Evolutionary conservation across 1,284 basidiomycete genomes (phyloP).

Genomic region (Tilletia setariae): DNA sequence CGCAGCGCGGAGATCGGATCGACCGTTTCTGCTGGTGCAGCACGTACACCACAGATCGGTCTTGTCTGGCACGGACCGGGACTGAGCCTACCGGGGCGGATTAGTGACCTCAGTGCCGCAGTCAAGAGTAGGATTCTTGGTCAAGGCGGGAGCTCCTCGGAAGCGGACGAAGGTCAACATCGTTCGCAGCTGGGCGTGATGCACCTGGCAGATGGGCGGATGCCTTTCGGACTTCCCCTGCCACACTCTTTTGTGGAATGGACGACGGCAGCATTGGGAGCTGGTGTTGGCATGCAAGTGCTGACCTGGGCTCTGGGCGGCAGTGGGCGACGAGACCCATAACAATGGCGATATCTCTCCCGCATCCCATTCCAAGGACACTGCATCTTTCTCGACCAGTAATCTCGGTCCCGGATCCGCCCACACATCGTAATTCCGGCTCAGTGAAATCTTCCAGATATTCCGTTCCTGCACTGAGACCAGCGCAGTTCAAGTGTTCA

Average conservation of each 20-base stretch:
- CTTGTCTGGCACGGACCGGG: constrained; percentile 6
- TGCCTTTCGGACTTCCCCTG: not conserved
- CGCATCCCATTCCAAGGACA: too few species aligned
- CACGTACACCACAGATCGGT: not conserved
- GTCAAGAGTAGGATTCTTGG: too few species aligned
- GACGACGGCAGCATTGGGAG: not conserved
- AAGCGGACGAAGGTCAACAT: too few species aligned
- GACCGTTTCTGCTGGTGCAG: not conserved
- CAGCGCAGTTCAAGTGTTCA: too few species aligned
- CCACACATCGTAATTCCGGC: too few species aligned
- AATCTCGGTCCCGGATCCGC: too few species aligned
- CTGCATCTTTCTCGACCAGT: too few species aligned
- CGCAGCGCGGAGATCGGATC: not conserved
- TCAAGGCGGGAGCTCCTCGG: too few species aligned
- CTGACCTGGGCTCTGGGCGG: not conserved
- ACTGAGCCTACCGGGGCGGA: not conserved
- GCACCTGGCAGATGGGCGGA: not conserved
- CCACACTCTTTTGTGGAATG: not conserved
- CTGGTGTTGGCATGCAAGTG: constrained; percentile 2
- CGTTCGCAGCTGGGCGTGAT: not conserved
- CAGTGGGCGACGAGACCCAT: not conserved
- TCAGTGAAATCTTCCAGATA: too few species aligned
- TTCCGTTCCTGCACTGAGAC: too few species aligned
- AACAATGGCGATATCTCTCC: too few species aligned
- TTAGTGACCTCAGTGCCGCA: not conserved